Base-by-base conservation (phyloP, 169 alveolate genomes). In the Cyclospora cayetanensis region DNA sequence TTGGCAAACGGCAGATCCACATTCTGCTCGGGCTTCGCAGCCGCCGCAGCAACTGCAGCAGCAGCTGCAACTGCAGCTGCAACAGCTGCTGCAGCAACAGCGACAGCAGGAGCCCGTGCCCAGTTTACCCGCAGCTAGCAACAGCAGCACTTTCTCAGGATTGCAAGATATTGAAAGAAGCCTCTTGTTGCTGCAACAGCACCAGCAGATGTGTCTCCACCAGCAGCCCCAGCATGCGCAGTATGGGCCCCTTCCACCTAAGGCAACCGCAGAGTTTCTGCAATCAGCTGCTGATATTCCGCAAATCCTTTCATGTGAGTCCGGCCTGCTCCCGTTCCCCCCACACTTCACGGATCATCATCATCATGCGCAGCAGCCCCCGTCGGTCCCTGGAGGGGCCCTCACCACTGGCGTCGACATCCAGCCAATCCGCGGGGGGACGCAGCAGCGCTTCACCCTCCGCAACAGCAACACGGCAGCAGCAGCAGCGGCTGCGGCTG, bases 21-120 rank as follows among this genome's bases (percentile, higher is more conserved):
- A 68, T 68, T 42, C 52, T 31, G 80, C 80, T 2, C 80, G 43
- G 80, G 50, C 46, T 68, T 2, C 80, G 52, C 80, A 68, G n/a
- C 52, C 35, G 52, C 80, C 29, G n/a, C 80, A 68, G 52, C 80
- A 68, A 31, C 80, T 68, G 52, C 80, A 68, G 52, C 80, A 68
- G 80, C 80, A 68, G 25, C 80, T 68, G 52, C 80, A 68, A 46
- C 22, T 15, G 55, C 55, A 46, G 55, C 55, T 9, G 15, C 55
- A 46, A 46, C 22, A 46, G 7, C 55, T 46, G 55, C 15, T 46
- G 7, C 7, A 9, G 55, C 55, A 15, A 15, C 55, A 46, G 55
- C 55, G 15, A 46, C 7, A 46, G 55, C 55, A 46, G 55, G 22
- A 46, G n/a, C 80, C n/a, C n/a, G n/a, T n/a, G n/a, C n/a, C n/a